phyloP scores from a whole-genome alignment of 2,329 filamentous ascomycete species.

The Aspergillus pseudoterreus region DNA sequence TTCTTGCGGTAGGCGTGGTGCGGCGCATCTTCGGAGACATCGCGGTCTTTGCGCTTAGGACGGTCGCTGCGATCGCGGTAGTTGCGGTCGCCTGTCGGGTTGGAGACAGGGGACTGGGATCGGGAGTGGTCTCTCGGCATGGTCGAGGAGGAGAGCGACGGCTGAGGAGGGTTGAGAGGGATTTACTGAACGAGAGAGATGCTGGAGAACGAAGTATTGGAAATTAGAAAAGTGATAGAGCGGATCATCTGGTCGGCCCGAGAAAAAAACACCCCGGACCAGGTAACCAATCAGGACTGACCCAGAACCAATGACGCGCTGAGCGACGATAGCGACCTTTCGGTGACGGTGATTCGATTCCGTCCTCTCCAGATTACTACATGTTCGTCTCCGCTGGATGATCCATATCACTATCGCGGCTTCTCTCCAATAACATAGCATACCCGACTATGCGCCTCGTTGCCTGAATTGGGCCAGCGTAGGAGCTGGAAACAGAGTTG shows the following conservation, averaged over 20 bases:
- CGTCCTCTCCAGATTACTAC: not conserved
- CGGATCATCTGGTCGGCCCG: slow-evolving; percentile 30
- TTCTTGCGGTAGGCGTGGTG: slow-evolving; percentile 27
- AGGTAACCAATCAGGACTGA: slow-evolving; percentile 23
- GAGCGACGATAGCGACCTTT: not conserved
- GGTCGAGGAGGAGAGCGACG: not conserved
- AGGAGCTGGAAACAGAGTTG: not conserved
- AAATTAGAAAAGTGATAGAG: slow-evolving; percentile 4
- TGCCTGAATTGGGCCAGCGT: not conserved
- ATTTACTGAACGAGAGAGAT: not conserved
- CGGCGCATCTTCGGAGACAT: slow-evolving; percentile 22
- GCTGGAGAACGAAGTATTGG: not conserved
- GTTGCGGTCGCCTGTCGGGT: slow-evolving; percentile 9
- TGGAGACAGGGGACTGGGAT: slow-evolving; percentile 4
- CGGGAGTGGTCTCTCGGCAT: slow-evolving; percentile 16
- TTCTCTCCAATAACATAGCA: not conserved
- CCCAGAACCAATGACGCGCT: not conserved
- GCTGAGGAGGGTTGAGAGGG: not conserved
- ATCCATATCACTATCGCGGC: not conserved
- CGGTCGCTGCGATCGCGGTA: slow-evolving; percentile 16
- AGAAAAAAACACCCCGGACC: slow-evolving; percentile 17
- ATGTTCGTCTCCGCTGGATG: not conserved
- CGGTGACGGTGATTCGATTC: too few relatives aligned
- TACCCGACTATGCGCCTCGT: not conserved
- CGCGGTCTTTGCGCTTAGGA: slow-evolving; percentile 27